These are phyloP conservation scores for Sporothrix protearum DNA, from an alignment of 2,329 filamentous ascomycete species.

Conservation along the genomic window DNA sequence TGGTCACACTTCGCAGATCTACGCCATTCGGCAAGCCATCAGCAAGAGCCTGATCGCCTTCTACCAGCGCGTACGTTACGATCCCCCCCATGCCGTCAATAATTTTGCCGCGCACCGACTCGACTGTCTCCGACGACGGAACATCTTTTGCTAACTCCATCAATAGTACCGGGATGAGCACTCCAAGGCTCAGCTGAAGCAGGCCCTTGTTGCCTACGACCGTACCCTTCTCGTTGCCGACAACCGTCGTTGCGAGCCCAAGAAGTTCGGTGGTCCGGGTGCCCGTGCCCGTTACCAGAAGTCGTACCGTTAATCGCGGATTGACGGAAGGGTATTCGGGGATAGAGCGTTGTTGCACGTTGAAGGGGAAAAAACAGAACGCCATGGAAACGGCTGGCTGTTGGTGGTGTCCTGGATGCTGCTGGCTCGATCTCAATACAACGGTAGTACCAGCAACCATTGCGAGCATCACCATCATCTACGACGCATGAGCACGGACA, in stretches of 20 bases:
- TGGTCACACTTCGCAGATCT: slow-evolving; percentile 34
- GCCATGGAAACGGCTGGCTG: neutral
- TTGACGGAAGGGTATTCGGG: neutral
- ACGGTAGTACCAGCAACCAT: neutral
- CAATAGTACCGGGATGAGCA: slow-evolving; percentile 99
- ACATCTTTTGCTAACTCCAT: slow-evolving; percentile 3
- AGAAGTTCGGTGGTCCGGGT: slow-evolving; percentile 94
- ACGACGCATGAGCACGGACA: slow-evolving; percentile 11
- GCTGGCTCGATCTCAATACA: neutral
- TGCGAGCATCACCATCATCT: neutral
- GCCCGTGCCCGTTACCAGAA: slow-evolving; percentile 97
- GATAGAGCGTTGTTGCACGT: neutral
- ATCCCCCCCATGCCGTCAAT: slow-evolving; percentile 10
- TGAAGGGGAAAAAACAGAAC: neutral
- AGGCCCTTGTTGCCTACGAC: slow-evolving; percentile 78
- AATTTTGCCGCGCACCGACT: neutral
- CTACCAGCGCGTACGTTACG: slow-evolving; percentile 46
- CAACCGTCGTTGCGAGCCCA: slow-evolving; percentile 98
- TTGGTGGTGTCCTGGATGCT: neutral
- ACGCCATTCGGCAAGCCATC: slow-evolving; percentile 98
- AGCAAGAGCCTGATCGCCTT: slow-evolving; percentile 71
- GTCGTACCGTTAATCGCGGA: slow-evolving; percentile 81
- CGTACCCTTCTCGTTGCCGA: slow-evolving; percentile 84
- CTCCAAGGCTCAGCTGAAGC: slow-evolving; percentile 99
- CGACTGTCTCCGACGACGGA: neutral